Base-by-base conservation (phyloP, 495 filamentous ascomycete species). In the Coniosporium apollinis region DNA sequence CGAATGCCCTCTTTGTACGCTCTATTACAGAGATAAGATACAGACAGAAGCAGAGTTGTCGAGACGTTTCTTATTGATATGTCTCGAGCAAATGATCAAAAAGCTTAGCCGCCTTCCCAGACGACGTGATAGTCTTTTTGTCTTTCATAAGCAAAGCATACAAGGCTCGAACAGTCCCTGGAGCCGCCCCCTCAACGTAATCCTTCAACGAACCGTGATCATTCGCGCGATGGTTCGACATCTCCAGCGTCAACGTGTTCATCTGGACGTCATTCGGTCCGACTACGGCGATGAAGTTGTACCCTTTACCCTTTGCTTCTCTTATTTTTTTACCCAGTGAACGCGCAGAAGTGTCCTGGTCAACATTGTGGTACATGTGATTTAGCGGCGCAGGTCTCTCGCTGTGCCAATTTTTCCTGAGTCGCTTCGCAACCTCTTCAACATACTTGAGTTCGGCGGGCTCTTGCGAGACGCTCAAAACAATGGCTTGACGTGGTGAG, bases 401-500 rank as follows among this genome's bases (percentile, higher is more conserved):
- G 16, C 42, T 39, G 24, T 22, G 19, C 25, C 49, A 57, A 57
- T 5, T 1, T 22, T 1, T 9, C 5, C 2, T 17, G 19, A n/a
- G 7, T 29, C 34, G n/a, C 7, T 2, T 6, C 14, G 30, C 53
- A 51, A 61, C 64, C 18, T 64, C 44, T 19, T 64, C 49, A 1
- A 81, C 78, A 44, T 67, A 70, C 2, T 55, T 50, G 22, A 79
- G 41, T 8, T 85, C 67, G 0, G 62, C 58, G 22, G 66, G 60
- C 21, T 64, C 68, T 44, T 78, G 65, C 40, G 75, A 79, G 22
- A 92, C 70, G 0, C 83, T 83, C 28, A 92, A 45, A 29, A 94
- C 69, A 30, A 82, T 72, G 19, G 71, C 72, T 49, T 89, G 86
- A 4, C 74, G 70, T 2, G 86, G 86, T 28, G 80, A 85, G 19